Evolutionary conservation across 2,329 filamentous ascomycete genomes (phyloP), one percentile per base, ranked within the genome.

Genomic region (Aspergillus hortae): DNA sequence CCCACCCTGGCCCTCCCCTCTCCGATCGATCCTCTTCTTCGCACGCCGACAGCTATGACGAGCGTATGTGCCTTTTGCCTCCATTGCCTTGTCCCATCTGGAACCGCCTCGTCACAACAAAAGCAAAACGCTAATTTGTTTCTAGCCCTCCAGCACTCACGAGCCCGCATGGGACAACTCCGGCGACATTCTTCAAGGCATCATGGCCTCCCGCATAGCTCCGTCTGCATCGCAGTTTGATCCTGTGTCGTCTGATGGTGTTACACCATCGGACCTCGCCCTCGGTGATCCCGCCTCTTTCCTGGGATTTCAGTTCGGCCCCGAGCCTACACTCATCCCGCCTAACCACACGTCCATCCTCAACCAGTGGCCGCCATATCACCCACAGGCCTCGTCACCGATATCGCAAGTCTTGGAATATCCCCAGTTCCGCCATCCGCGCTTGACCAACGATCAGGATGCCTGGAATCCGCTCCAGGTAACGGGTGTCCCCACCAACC

Each of bases 391-490:
- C 14, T 55, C 60, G 7, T 61, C 63, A 2, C 47, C 62, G 6
- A 52, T 48, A 6, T 44, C 58, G 6, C 55, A 56, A 27, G 55
- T 55, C 10, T 50, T 61, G 6, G 64, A 66, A 19, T 61, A 59
- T 32, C 46, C 56, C n/a, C 52, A 59, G 14, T 66, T 64, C 40
- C 50, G 55, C 30, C 46, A 58, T 3, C 41, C 59, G 15, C 58
- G 62, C 17, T 52, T 62, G 14, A 33, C 55, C 15, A 53, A 53
- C 33, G 46, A 60, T 17, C 65, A 66, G 47, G 66, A 69, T 55
- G 64, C 62, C 3, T 71, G 69, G 69, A 68, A 57, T 41, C 63
- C 67, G 21, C 51, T 71, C 23, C 64, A 63, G 49, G 56, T 65
- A 43, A 67, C 68, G 1, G 65, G 63, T 4, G 54, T 61, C 7